Base-by-base conservation (phyloP, 2,329 filamentous ascomycete species). In the Beauveria asiatica region DNA sequence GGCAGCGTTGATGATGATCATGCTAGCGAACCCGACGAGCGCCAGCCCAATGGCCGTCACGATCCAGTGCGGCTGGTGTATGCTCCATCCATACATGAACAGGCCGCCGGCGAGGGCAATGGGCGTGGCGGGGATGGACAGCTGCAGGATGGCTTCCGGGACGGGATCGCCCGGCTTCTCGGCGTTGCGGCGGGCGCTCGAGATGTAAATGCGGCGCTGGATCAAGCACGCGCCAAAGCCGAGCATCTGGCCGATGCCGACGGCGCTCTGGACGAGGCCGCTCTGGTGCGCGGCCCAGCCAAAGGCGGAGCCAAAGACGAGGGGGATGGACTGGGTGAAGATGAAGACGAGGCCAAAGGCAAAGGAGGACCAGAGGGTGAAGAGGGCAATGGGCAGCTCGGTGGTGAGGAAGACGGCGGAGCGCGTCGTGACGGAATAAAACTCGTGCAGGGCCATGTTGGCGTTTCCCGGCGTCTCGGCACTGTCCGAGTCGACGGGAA, bases 11-110 rank as follows among this genome's bases (percentile, higher is more conserved):
- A 63, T 41, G 5, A 63, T 52, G n/a, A 61, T 51, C 45, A 60
- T 63, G 46, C 51, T 63, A 9, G 60, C 62, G n/a, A 60, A 63
- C 3, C 62, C 62, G 3, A 54, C 57, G 3, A 63, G 56, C 19
- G 49, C 60, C 4, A 63, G 56, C 1, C 55, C 59, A n/a, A 57
- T 44, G 2, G 62, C 60, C 3, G 53, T 23, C 1, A 62, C 60
- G 17, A 63, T 60, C 62, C 62, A 63, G 23, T 63, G 60, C n/a
- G 62, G 39, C 46, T 62, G 60, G 51, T 56, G 42, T 2, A 60
- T 57, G 45, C 51, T 56, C 62, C 62, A 63, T 5, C 60, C 62
- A 19, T 63, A 63, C 46, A 62, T 50, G 60, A 63, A 62, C n/a
- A 63, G 23, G 0, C 62, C 62, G 5, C 62, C 62, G 1, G 62